phyloP scores from a whole-genome alignment of 257 asterid species.

The Nicotiana undulata region DNA sequence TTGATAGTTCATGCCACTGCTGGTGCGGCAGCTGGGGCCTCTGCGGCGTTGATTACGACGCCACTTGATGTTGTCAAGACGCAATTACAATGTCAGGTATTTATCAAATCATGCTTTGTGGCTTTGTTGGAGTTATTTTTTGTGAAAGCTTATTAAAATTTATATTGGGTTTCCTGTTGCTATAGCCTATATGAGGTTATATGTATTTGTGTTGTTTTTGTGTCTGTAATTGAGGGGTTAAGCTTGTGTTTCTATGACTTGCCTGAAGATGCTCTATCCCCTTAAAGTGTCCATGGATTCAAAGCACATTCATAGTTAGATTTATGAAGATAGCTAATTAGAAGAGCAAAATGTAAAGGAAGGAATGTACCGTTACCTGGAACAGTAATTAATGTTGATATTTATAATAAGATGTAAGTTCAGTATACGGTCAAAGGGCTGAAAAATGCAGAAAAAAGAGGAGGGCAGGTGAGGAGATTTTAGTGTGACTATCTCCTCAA shows the following conservation, averaged over 20 bases:
- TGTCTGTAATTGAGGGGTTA: background rate
- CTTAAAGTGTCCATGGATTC: no score
- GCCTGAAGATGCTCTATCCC: no score
- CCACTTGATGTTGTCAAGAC: conserved; percentile 98
- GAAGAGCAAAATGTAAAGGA: background rate
- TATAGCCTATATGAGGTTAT: no score
- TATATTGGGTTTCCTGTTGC: no score
- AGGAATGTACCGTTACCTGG: background rate
- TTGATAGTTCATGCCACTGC: conserved; percentile 88
- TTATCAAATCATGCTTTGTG: background rate
- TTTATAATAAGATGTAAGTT: background rate
- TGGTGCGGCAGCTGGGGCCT: conserved; percentile 93
- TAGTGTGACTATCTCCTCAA: no score
- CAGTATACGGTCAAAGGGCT: no score
- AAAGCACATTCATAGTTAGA: background rate
- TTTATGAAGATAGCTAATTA: background rate
- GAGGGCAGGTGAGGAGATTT: no score
- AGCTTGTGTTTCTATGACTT: no score
- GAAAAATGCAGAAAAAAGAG: no score
- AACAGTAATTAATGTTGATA: no score
- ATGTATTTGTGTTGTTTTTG: background rate
- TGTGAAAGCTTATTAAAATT: background rate
- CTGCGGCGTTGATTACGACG: conserved; percentile 77
- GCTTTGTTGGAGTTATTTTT: background rate
- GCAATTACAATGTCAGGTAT: conserved; percentile 95